Evolutionary conservation across 306 rosid genomes (phyloP).

Genomic region (Dryas octopetala): DNA sequence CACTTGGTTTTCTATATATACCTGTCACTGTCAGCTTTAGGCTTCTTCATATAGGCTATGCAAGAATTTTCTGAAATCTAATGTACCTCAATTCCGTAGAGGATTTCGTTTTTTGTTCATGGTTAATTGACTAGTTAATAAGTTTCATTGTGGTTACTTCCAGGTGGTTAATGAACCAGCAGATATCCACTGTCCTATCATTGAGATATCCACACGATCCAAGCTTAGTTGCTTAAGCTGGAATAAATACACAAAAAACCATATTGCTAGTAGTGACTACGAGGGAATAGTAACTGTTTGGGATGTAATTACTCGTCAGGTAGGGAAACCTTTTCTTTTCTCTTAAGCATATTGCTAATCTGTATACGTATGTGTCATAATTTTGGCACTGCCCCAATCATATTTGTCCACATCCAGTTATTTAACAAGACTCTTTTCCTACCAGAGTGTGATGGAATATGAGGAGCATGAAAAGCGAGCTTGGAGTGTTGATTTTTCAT

Average conservation of each 20-base stretch:
- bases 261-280: conserved; percentile 92
- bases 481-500: conserved; percentile 96
- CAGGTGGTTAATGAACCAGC: conserved; percentile 81
- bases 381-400: not conserved
- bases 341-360: conserved; percentile 8
- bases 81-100: not conserved
- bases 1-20: not conserved
- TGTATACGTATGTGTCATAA: conserved; percentile 5
- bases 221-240: conserved; percentile 96
- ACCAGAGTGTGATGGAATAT: conserved; percentile 85
- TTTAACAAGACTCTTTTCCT: conserved; percentile 15
- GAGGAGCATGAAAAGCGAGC: conserved; percentile 98
- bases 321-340: conserved; percentile 29
- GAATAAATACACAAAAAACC: conserved; percentile 76
- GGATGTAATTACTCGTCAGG: conserved; percentile 93
- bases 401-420: not conserved
- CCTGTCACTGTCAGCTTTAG: not conserved
- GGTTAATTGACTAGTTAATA: not conserved
- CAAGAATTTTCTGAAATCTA: no score
- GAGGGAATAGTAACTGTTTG: conserved; percentile 93
- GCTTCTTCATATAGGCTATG: no score
- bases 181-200: conserved; percentile 77
- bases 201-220: conserved; percentile 85
- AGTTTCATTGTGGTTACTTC: conserved; percentile 17
- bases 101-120: not conserved